Evolutionary conservation across 805 yeast genomes (phyloP).

Genomic region (Scheffersomyces amazonensis): DNA sequence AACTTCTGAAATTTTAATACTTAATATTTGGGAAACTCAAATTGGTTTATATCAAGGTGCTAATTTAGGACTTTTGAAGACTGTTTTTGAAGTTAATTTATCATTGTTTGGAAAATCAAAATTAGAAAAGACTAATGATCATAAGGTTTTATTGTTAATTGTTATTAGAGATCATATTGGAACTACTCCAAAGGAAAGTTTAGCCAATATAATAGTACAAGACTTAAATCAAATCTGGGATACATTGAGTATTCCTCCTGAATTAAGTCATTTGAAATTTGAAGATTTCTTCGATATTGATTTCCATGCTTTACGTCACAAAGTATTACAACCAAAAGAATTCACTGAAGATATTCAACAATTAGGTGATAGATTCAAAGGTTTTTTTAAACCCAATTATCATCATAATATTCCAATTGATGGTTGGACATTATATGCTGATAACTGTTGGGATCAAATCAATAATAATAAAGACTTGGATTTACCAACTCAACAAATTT

Average conservation of each 20-base stretch:
- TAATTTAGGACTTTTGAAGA: slow-evolving; percentile 89
- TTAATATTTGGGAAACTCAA: slow-evolving; percentile 96
- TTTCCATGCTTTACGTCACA: slow-evolving; percentile 82
- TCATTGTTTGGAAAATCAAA: slow-evolving; percentile 70
- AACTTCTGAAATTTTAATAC: slow-evolving; percentile 84
- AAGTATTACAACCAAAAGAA: slow-evolving; percentile 71
- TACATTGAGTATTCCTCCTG: slow-evolving; percentile 68
- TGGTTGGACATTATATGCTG: slow-evolving; percentile 93
- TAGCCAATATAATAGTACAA: slow-evolving; percentile 62
- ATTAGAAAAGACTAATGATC: slow-evolving; percentile 30
- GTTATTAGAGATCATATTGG: slow-evolving; percentile 94
- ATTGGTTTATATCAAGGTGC: slow-evolving; percentile 98
- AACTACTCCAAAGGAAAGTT: slow-evolving; percentile 71
- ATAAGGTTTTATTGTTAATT: slow-evolving; percentile 71
- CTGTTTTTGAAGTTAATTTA: slow-evolving; percentile 94
- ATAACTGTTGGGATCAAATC: slow-evolving; percentile 91
- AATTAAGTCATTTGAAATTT: slow-evolving; percentile 51
- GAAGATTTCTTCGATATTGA: slow-evolving; percentile 81
- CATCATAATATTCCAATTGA: slow-evolving; percentile 89
- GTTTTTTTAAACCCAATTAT: slow-evolving; percentile 65
- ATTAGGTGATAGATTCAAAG: slow-evolving; percentile 55
- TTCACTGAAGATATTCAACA: slow-evolving; percentile 58
- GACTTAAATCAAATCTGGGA: slow-evolving; percentile 83
- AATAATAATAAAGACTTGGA: slow-evolving; percentile 91
- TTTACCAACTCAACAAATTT: slow-evolving; percentile 92